These are phyloP conservation scores for Pythium rhizo-oryzae DNA, from an alignment of 352 stramenopile species.

Conservation along the genomic window DNA sequence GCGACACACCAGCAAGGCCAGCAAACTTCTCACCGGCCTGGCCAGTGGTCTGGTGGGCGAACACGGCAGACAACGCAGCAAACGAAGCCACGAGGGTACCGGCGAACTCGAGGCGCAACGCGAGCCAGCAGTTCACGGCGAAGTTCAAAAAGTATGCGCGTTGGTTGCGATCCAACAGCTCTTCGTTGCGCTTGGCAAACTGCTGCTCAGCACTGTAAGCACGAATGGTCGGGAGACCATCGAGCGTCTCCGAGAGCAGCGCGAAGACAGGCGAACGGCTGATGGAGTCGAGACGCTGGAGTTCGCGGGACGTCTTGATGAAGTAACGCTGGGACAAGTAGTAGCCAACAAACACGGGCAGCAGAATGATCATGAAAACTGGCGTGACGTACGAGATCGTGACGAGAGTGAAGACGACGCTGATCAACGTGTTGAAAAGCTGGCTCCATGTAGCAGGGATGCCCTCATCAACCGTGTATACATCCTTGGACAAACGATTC, in stretches of 20 bases:
- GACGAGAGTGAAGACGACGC: constrained; percentile 58
- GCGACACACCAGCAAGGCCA: constrained; percentile 64
- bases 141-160: constrained; percentile 79
- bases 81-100: constrained; percentile 64
- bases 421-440: constrained; percentile 75
- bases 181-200: constrained; percentile 57
- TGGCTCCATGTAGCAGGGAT: constrained; percentile 71
- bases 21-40: constrained; percentile 41
- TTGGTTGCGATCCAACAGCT: constrained; percentile 66
- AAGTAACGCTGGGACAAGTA: constrained; percentile 92
- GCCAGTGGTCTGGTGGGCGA: constrained; percentile 49
- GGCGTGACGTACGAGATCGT: constrained; percentile 78
- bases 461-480: constrained; percentile 78
- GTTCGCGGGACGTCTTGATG: constrained; percentile 89
- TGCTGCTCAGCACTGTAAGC: constrained; percentile 60
- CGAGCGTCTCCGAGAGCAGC: constrained; percentile 94
- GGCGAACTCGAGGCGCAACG: constrained; percentile 73
- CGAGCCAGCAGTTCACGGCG: constrained; percentile 75
- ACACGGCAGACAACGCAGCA: constrained; percentile 53
- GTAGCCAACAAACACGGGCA: constrained; percentile 71
- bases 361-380: constrained; percentile 68
- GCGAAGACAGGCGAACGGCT: constrained; percentile 94
- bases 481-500: constrained; percentile 78
- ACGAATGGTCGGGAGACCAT: constrained; percentile 95
- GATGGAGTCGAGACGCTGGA: constrained; percentile 97